Base-by-base conservation (phyloP, 192 early-diverging fungal genomes). In the Entomortierella chlamydospora region DNA sequence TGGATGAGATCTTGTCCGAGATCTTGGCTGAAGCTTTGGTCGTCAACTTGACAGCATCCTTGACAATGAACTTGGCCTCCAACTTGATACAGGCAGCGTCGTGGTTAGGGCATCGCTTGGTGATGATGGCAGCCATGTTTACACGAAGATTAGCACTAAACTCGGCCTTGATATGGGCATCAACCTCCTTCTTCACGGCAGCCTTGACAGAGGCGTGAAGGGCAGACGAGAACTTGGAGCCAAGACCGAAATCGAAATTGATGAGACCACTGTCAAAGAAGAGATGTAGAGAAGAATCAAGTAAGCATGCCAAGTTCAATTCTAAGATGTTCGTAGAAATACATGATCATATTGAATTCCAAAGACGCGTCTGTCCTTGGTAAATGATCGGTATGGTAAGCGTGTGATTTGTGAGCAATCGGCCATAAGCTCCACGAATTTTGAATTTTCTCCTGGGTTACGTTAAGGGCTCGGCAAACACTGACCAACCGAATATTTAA, bases 11-110 rank as follows among this genome's bases (percentile, higher is more conserved):
- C 34, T 70, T 64, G 68, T 37, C 61, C 33, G 45, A 17, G 42
- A 79, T 79, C 39, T 70, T 70, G 37, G 56, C 76, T 41, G 76
- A 56, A 22, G 76, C 76, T 68, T 79, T 79, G 63, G 62, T 62
- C 34, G 76, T 79, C 47, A 79, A 43, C 61, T 79, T 70, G 68
- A 57, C 26, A 17, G 68, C 68, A n/a, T 70, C 76, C 11, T 47
- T 59, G 57, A 70, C 76, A 57, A 79, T 79, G 28, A 50, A 61
- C 68, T 79, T 70, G 68, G 76, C 45, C 55, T 79, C 60, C 12
- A 51, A 2, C 29, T 66, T 64, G 52, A 79, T 79, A 63, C 68
- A 79, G 33, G 55, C 58, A 33, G 55, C 57, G 11, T 79, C 76
- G 34, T 79, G 30, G 4, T 65, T 66, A 60, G 76, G 76, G 76